Conservation (phyloP, 1,284 basidiomycete genomes). For the Rhizoctonia solani region DNA sequence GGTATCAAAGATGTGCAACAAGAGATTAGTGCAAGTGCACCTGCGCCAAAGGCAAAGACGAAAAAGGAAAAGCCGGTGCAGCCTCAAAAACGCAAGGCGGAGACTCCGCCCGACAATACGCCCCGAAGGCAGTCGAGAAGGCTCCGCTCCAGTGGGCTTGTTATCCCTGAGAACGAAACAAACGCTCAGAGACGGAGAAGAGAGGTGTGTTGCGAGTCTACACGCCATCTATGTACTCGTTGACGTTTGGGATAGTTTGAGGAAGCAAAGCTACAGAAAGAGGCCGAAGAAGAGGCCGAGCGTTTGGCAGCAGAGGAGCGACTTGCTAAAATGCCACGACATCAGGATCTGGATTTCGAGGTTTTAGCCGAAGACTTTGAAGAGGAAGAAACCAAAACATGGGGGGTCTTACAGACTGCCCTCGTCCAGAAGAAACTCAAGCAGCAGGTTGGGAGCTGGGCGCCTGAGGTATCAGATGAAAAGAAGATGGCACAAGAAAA, state of each 20-base stretch:
- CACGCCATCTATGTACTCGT: background rate
- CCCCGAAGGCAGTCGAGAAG: conserved; percentile 64
- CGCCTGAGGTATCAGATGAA: conserved; percentile 48
- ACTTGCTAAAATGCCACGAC: conserved; percentile 64
- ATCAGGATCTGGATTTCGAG: conserved; percentile 64
- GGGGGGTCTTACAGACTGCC: conserved; percentile 53
- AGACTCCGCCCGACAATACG: conserved; percentile 10
- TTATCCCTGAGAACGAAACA: conserved; percentile 62
- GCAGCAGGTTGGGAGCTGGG: conserved; percentile 47
- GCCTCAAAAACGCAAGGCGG: conserved; percentile 50
- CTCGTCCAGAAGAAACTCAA: conserved; percentile 48
- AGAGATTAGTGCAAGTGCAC: conserved; percentile 50
- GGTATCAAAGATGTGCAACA: conserved; percentile 63
- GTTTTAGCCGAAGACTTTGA: conserved; percentile 52
- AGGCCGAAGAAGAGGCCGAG: conserved; percentile 32
- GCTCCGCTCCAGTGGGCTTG: conserved; percentile 50
- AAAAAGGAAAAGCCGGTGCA: conserved; percentile 60
- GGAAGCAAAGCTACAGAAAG: conserved; percentile 20
- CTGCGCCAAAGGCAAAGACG: conserved; percentile 38
- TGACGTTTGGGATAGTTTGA: conserved; percentile 26
- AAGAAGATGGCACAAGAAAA: conserved; percentile 48
- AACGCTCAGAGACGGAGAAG: conserved; percentile 64
- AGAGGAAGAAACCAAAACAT: conserved; percentile 51
- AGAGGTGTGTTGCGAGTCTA: conserved; percentile 52
- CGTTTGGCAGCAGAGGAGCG: conserved; percentile 29